phyloP scores from a whole-genome alignment of 306 rosid genomes.

The Cicer yamashitae region DNA sequence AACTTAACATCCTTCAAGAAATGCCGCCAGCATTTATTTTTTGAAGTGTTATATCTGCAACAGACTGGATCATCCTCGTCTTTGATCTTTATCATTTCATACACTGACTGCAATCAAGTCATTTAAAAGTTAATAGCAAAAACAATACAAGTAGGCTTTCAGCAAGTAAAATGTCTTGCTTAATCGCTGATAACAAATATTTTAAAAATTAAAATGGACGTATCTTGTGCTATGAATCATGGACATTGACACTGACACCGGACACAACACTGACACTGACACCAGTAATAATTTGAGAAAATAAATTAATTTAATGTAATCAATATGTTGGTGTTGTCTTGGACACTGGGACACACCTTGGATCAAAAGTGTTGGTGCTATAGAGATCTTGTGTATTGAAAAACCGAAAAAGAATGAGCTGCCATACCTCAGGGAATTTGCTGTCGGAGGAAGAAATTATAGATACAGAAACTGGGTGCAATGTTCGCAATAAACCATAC shows the following conservation, averaged over 20 bases:
- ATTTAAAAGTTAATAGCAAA: conserved; percentile 21
- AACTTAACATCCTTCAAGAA: conserved; percentile 51
- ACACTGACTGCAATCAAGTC: conserved; percentile 43
- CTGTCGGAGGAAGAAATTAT: conserved; percentile 46
- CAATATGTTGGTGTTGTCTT: no score
- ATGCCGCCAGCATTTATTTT: conserved; percentile 70
- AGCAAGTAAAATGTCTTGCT: conserved; percentile 15
- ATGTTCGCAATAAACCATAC: conserved; percentile 41
- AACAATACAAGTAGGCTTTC: conserved; percentile 18
- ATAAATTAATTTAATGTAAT: no score
- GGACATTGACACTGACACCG: no score
- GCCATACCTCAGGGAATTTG: conserved; percentile 46
- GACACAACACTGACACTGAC: no score
- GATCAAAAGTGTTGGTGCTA: no score
- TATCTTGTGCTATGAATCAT: background rate
- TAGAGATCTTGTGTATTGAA: background rate
- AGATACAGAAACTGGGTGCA: conserved; percentile 49
- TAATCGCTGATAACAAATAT: conserved; percentile 24
- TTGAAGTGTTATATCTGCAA: conserved; percentile 48
- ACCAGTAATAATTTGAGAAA: no score
- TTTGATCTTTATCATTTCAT: conserved; percentile 44
- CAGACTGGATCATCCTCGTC: conserved; percentile 53
- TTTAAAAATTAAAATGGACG: conserved; percentile 20
- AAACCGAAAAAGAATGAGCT: conserved; percentile 21
- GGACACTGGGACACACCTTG: no score